A percentile compares a stretch with the other conserved stretches of the same genome.
Evolutionary conservation across 768 basidiomycete genomes (phyloP).

Genomic region (Suillus sp.): DNA sequence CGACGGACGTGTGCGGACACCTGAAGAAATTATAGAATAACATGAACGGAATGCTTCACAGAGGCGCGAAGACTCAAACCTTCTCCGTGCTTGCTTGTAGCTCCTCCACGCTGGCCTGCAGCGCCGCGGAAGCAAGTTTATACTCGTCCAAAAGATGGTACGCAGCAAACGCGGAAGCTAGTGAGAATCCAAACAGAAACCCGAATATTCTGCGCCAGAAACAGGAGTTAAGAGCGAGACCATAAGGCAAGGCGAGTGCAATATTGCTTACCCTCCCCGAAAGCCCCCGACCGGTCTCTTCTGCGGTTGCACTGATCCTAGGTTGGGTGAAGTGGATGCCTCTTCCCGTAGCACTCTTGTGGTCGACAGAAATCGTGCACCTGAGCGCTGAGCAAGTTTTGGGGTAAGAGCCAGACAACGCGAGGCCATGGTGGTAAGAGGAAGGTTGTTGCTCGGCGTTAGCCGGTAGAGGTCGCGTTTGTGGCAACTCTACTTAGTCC

Average conservation of each 20-base stretch:
- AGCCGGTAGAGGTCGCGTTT: constrained; percentile 19
- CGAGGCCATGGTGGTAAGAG: constrained; percentile 25
- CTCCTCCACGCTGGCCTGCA: constrained; percentile 88
- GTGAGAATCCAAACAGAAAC: constrained; percentile 87
- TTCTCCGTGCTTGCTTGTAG: constrained; percentile 82
- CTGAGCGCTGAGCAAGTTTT: constrained; percentile 19
- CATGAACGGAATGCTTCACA: background rate
- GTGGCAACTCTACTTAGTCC: background rate
- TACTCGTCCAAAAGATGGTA: constrained; percentile 92
- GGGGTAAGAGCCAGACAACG: constrained; percentile 30
- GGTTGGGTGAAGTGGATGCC: constrained; percentile 42
- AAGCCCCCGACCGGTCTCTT: constrained; percentile 80
- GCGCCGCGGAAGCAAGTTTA: constrained; percentile 80
- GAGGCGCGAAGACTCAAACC: constrained; percentile 18
- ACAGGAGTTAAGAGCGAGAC: constrained; percentile 8
- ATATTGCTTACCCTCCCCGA: constrained; percentile 55
- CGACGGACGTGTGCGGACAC: constrained; percentile 80
- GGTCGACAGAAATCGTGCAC: constrained; percentile 45
- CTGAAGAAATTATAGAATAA: constrained; percentile 37
- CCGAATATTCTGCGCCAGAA: constrained; percentile 63
- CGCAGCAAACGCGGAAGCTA: constrained; percentile 83
- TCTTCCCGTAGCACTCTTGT: constrained; percentile 48
- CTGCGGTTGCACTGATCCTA: constrained; percentile 55
- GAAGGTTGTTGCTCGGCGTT: constrained; percentile 24
- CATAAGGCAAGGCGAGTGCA: constrained; percentile 12